These are phyloP conservation scores for Camelina laxa DNA, from an alignment of 345 rosid genomes.

Conservation along the genomic window DNA sequence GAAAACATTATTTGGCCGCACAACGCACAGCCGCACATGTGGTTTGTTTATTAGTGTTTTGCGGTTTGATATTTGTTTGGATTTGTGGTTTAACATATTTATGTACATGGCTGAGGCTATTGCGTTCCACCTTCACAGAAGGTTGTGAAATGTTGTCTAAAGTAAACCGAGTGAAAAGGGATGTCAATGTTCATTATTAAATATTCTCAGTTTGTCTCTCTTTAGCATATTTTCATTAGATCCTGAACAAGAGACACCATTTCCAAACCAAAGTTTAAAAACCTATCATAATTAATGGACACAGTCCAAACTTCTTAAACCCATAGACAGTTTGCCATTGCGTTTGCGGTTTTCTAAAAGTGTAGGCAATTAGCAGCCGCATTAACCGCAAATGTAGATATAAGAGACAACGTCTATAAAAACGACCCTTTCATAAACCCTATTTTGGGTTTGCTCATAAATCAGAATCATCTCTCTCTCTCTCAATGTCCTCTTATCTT, in stretches of 20 bases:
- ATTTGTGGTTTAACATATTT: conserved; percentile 2
- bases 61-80: neutral
- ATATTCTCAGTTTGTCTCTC: neutral
- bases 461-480: conserved; percentile 17
- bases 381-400: conserved; percentile 11
- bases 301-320: neutral
- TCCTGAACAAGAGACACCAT: neutral
- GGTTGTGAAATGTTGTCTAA: conserved; percentile 27
- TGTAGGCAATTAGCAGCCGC: neutral
- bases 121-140: conserved; percentile 24
- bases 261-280: neutral
- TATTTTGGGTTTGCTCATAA: neutral
- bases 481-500: conserved; percentile 10
- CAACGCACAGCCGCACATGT: conserved; percentile 4
- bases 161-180: neutral
- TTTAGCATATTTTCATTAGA: neutral
- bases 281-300: neutral
- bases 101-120: conserved; percentile 19
- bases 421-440: neutral
- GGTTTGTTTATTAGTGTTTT: conserved; percentile 15
- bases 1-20: conserved; percentile 17
- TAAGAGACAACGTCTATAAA: conserved; percentile 6
- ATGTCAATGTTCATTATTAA: conserved; percentile 6
- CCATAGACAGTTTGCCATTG: neutral
- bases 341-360: neutral